Evolutionary conservation across 495 filamentous ascomycete species (phyloP), one percentile per base, ranked within the genome.

Genomic region (Staphylotrichum tortipilum): DNA sequence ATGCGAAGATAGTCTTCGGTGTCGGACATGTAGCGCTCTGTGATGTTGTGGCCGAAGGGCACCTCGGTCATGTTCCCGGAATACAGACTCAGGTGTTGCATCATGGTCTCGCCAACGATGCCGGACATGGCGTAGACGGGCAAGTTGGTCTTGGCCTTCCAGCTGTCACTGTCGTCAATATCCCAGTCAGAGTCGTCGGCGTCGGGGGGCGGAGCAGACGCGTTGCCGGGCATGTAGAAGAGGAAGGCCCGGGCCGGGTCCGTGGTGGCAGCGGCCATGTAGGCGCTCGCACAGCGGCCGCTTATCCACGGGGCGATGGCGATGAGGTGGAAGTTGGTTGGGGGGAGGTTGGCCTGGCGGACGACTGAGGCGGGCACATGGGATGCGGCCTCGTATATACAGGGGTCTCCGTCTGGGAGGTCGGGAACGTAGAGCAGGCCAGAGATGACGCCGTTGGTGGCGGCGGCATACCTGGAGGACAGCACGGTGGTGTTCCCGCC

Each of bases 221-320:
- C 68, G 52, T 79, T 75, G 33, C 77, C 69, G 0, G 84, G 82
- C 18, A 78, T 68, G 65, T 85, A 96, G 59, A 92, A 88, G 7
- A 97, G 63, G 54, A 96, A 80, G 0, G 78, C 86, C 30, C 76
- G 70, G 1, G 80, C 66, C 12, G 76, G 73, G 26, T 78, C 78
- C 5, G 61, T 45, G 19, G 68, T 69, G 10, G 85, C 84, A 18
- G 85, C 75, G 10, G 69, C 62, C 23, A 96, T 65, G 60, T 85
- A 95, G 28, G 79, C 75, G 35, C 70, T 63, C 8, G 85, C 81
- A 53, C 91, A 97, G 18, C 77, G 65, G 2, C 65, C 68, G 36
- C 72, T 83, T 28, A 90, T 72, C 91, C 91, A 96, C n/a, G 91
- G 91, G 8, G 84, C 89, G n/a, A 95, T 66, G 17, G 81, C 90